These are phyloP conservation scores for Penicillium sp. DNA, from an alignment of 2,329 filamentous ascomycete species.

Conservation along the genomic window DNA sequence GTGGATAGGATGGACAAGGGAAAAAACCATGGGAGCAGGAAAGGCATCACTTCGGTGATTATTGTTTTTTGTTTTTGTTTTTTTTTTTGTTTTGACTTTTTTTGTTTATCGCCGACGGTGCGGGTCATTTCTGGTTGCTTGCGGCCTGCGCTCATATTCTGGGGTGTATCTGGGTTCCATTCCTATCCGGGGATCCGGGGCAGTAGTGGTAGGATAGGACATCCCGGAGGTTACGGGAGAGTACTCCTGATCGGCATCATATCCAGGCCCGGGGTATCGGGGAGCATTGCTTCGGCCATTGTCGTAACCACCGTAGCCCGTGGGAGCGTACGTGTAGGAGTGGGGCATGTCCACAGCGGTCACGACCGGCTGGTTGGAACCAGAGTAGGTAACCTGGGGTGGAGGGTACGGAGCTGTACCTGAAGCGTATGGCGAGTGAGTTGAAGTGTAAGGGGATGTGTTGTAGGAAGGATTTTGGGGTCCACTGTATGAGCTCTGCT, in stretches of 20 bases:
- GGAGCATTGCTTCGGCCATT: conserved; percentile 42
- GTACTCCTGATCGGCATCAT: conserved; percentile 45
- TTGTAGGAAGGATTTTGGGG: conserved; percentile 37
- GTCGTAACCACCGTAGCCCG: conserved; percentile 40
- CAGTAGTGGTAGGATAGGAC: conserved; percentile 42
- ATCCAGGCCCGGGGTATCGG: conserved; percentile 43
- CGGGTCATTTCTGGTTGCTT: conserved; percentile 42
- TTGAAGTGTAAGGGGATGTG: conserved; percentile 31
- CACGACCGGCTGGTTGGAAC: conserved; percentile 38
- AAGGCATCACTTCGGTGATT: conserved; percentile 2
- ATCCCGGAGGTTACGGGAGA: conserved; percentile 43
- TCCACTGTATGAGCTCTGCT: conserved; percentile 30
- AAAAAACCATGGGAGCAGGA: conserved; percentile 12
- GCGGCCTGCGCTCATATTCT: conserved; percentile 44
- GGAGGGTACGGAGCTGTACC: conserved; percentile 39
- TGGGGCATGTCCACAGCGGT: conserved; percentile 39
- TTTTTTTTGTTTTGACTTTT: conserved; percentile 14
- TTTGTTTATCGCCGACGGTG: conserved; percentile 39
- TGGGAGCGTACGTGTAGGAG: conserved; percentile 40
- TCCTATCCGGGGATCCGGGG: conserved; percentile 45
- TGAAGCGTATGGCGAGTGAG: conserved; percentile 37
- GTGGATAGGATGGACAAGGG: conserved; percentile 7
- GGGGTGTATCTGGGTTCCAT: conserved; percentile 47
- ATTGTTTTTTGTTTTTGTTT: neutral
- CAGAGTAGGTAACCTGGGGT: conserved; percentile 35